These are phyloP conservation scores for Curvularia hawaiiensis DNA, from an alignment of 2,329 filamentous ascomycete species.

Conservation along the genomic window DNA sequence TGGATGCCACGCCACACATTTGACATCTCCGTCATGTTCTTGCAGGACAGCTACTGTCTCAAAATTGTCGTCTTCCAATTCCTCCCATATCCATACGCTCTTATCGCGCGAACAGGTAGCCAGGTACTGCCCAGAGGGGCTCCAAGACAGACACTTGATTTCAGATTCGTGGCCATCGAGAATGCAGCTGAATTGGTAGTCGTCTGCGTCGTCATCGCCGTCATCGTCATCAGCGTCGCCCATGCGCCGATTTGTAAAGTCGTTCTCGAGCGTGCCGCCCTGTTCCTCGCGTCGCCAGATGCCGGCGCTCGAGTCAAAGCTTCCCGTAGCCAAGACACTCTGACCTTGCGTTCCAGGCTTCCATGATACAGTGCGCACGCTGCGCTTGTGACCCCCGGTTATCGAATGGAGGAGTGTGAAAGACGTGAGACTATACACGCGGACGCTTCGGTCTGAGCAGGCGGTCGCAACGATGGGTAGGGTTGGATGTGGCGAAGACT, in stretches of 20 bases:
- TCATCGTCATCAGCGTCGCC: conserved; percentile 45
- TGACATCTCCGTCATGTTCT: conserved; percentile 95
- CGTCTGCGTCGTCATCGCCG: conserved; percentile 69
- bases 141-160: conserved; percentile 80
- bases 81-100: conserved; percentile 98
- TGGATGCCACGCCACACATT: conserved; percentile 91
- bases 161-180: conserved; percentile 96
- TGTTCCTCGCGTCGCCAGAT: conserved; percentile 70
- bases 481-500: conserved; percentile 80
- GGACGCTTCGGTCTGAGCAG: conserved; percentile 83
- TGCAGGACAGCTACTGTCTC: conserved; percentile 94
- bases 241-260: conserved; percentile 28
- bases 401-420: conserved; percentile 80
- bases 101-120: conserved; percentile 94
- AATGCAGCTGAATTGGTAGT: conserved; percentile 92
- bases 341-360: conserved; percentile 68
- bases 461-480: conserved; percentile 88
- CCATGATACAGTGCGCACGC: conserved; percentile 85
- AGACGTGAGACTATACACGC: conserved; percentile 84
- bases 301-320: conserved; percentile 91
- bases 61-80: conserved; percentile 92
- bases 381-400: conserved; percentile 87
- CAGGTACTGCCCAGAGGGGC: conserved; percentile 74
- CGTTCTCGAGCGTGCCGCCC: conserved; percentile 53
- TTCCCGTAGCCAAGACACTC: conserved; percentile 86